Evolutionary conservation across 2,329 filamentous ascomycete genomes (phyloP).

Genomic region (Colletotrichum spinosum): DNA sequence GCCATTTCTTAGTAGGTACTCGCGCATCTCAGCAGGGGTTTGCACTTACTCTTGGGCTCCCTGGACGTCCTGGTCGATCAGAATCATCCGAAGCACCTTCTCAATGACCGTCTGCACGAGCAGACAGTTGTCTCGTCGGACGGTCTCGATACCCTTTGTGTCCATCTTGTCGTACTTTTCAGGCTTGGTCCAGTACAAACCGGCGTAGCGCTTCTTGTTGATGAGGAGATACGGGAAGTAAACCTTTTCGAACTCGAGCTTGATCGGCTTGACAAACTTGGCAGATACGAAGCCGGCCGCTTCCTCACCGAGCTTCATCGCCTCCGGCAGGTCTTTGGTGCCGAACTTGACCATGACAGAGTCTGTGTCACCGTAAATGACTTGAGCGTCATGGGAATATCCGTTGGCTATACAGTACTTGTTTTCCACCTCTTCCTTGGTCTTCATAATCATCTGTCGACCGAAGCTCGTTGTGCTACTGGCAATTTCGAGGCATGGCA

Average conservation of each 20-base stretch:
- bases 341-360: slow-evolving; percentile 99
- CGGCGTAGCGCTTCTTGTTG: slow-evolving; percentile 99
- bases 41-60: slow-evolving; percentile 89
- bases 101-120: slow-evolving; percentile 98
- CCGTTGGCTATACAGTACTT: slow-evolving; percentile 94
- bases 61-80: slow-evolving; percentile 91
- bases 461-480: slow-evolving; percentile 98
- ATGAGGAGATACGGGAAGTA: slow-evolving; percentile 98
- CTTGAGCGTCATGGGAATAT: slow-evolving; percentile 92
- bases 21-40: slow-evolving; percentile 28
- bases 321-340: slow-evolving; percentile 84
- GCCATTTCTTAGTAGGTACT: slow-evolving; percentile 17
- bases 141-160: slow-evolving; percentile 98
- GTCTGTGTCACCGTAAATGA: slow-evolving; percentile 99
- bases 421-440: slow-evolving; percentile 93
- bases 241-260: slow-evolving; percentile 98
- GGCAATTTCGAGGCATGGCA: slow-evolving; percentile 94
- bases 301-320: slow-evolving; percentile 96
- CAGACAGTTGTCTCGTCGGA: slow-evolving; percentile 94
- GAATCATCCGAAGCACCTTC: slow-evolving; percentile 92
- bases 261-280: slow-evolving; percentile 97
- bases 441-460: slow-evolving; percentile 98
- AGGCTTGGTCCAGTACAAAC: slow-evolving; percentile 95
- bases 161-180: slow-evolving; percentile 99
- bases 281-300: slow-evolving; percentile 88